Evolutionary conservation across 129 eudicot genomes (phyloP).

Genomic region (Mikania micrantha): DNA sequence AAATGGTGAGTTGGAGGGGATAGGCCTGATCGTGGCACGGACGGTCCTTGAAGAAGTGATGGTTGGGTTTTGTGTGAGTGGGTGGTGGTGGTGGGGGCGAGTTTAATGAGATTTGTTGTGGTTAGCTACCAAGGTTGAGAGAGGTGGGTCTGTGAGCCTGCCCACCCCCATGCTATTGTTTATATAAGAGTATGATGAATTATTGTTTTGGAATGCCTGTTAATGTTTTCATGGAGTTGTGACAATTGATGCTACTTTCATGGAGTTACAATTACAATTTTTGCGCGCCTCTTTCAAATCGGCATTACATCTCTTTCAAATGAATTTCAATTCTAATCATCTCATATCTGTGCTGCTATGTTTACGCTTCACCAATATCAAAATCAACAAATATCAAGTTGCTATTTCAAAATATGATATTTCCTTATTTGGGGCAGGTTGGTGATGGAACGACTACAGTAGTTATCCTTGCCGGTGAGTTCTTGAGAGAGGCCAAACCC

Average conservation of each 20-base stretch:
- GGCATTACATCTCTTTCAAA: not conserved
- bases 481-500: conserved; percentile 93
- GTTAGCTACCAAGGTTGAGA: too few relatives aligned
- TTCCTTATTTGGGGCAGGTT: conserved; percentile 44
- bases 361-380: not conserved
- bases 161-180: too few relatives aligned
- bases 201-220: not conserved
- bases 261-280: not conserved
- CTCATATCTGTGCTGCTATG: not conserved
- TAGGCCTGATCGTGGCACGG: too few relatives aligned
- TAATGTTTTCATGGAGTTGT: not conserved
- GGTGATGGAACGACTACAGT: conserved; percentile 99
- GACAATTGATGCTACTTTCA: not conserved
- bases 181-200: not conserved
- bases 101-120: too few relatives aligned
- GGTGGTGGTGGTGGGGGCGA: too few relatives aligned
- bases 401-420: not conserved
- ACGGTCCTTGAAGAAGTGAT: too few relatives aligned
- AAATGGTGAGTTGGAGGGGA: too few relatives aligned
- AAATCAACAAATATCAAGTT: not conserved
- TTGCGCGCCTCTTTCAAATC: too few relatives aligned
- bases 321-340: not conserved
- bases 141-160: too few relatives aligned
- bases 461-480: conserved; percentile 94
- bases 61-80: too few relatives aligned